These are phyloP conservation scores for Hanseniaspora mollemarum DNA, from an alignment of 805 yeast species.

Conservation along the genomic window DNA sequence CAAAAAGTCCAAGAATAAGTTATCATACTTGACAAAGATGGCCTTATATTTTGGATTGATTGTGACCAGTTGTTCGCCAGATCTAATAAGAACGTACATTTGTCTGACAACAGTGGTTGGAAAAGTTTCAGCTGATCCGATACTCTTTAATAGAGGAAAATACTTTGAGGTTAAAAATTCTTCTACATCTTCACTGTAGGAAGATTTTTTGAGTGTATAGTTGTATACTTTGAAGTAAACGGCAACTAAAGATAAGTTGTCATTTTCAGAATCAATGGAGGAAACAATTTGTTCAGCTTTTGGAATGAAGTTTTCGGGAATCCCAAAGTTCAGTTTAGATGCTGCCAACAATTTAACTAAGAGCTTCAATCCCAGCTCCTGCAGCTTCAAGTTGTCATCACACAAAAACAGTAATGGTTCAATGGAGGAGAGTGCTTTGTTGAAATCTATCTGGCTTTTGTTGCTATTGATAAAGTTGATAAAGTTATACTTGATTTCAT, in stretches of 20 bases:
- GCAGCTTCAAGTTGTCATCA: neutral
- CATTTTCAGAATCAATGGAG: conserved; percentile 4
- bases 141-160: conserved; percentile 1
- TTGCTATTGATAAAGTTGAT: neutral
- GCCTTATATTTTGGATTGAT: conserved; percentile 1
- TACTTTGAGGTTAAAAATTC: conserved; percentile 4
- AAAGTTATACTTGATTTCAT: neutral
- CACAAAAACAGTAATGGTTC: conserved; percentile 9
- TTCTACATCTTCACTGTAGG: neutral
- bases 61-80: conserved; percentile 11
- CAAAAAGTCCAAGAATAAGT: neutral
- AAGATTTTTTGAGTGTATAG: neutral
- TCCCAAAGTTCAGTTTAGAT: conserved; percentile 4
- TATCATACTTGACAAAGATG: conserved; percentile 8
- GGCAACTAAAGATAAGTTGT: neutral
- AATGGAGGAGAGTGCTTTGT: conserved; percentile 6
- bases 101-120: conserved; percentile 6
- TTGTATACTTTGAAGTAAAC: conserved; percentile 7
- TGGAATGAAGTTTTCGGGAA: conserved; percentile 2
- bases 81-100: conserved; percentile 8
- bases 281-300: neutral
- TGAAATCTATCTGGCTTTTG: conserved; percentile 1
- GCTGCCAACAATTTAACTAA: conserved; percentile 2
- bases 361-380: conserved; percentile 1
- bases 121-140: neutral